Conservation (phyloP, 164 flowering plant genomes). For the Amborella trichopoda region DNA sequence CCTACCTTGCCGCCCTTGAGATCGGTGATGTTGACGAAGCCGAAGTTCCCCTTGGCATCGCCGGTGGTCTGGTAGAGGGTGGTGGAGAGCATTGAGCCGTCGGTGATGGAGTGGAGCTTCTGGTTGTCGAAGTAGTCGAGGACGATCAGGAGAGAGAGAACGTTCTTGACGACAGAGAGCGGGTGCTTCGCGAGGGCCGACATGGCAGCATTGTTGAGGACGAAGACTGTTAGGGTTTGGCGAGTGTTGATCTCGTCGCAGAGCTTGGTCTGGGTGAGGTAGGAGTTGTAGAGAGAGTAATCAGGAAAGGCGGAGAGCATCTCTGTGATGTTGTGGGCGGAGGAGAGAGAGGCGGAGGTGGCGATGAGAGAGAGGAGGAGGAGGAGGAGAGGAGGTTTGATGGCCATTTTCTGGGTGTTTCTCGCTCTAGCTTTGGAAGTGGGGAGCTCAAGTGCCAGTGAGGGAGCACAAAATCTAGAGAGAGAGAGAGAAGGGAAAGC, state of each 20-base stretch:
- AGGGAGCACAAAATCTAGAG: too few relatives aligned
- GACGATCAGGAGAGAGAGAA: conserved; percentile 46
- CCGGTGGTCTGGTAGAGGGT: conserved; percentile 96
- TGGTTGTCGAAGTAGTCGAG: conserved; percentile 66
- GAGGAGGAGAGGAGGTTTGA: not conserved
- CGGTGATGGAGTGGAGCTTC: conserved; percentile 72
- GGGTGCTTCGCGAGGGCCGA: conserved; percentile 42
- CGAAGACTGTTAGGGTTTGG: conserved; percentile 64
- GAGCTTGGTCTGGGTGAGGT: conserved; percentile 56
- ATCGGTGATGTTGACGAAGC: conserved; percentile 88
- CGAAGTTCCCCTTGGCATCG: conserved; percentile 48
- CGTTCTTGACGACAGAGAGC: conserved; percentile 54
- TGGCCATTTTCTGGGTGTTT: too few relatives aligned
- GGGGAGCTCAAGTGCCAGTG: too few relatives aligned
- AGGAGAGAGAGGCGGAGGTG: conserved; percentile 7
- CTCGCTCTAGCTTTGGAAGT: too few relatives aligned
- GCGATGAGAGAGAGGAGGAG: conserved; percentile 9
- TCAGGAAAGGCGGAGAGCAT: conserved; percentile 48
- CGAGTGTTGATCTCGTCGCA: conserved; percentile 86
- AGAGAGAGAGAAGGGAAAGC: too few relatives aligned
- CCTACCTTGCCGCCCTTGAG: conserved; percentile 74
- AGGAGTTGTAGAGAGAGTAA: conserved; percentile 48
- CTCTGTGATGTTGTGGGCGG: conserved; percentile 66
- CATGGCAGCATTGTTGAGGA: conserved; percentile 52
- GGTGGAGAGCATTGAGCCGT: conserved; percentile 67